Evolutionary conservation across 192 early-diverging fungal species (phyloP).

Genomic region (Thoreauomyces humboldtii): DNA sequence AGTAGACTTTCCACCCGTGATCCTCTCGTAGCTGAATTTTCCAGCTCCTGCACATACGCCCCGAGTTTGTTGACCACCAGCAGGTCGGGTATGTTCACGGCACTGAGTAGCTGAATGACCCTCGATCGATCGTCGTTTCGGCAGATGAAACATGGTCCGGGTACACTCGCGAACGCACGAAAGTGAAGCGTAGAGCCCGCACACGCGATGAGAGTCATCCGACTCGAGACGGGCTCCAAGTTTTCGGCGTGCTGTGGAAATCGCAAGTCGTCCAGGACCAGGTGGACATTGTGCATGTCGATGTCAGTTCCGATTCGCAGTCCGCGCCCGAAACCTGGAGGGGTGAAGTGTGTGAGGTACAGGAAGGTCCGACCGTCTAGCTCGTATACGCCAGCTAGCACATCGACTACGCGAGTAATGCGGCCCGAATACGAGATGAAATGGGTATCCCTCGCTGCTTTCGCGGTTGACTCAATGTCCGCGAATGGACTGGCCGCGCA

Average conservation of each 20-base stretch:
- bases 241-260: neutral
- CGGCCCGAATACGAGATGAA: slow-evolving; percentile 20
- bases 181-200: slow-evolving; percentile 8
- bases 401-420: slow-evolving; percentile 14
- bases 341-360: slow-evolving; percentile 15
- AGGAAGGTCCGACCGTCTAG: slow-evolving; percentile 17
- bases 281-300: slow-evolving; percentile 25
- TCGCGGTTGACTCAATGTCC: too few species aligned
- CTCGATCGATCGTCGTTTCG: neutral
- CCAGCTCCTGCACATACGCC: neutral
- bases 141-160: neutral
- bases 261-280: neutral
- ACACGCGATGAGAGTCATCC: slow-evolving; percentile 19
- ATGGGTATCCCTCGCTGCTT: too few species aligned
- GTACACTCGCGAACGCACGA: neutral
- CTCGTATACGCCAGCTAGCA: slow-evolving; percentile 16
- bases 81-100: slow-evolving; percentile 24
- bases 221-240: neutral
- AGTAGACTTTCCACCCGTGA: too few species aligned
- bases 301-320: slow-evolving; percentile 24
- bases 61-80: neutral
- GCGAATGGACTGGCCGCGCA: too few species aligned
- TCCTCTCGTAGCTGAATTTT: neutral
- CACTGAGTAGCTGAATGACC: neutral
- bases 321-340: slow-evolving; percentile 17